Conservation (phyloP, 1,139 yeast species). For the Fermentozyma sake region DNA sequence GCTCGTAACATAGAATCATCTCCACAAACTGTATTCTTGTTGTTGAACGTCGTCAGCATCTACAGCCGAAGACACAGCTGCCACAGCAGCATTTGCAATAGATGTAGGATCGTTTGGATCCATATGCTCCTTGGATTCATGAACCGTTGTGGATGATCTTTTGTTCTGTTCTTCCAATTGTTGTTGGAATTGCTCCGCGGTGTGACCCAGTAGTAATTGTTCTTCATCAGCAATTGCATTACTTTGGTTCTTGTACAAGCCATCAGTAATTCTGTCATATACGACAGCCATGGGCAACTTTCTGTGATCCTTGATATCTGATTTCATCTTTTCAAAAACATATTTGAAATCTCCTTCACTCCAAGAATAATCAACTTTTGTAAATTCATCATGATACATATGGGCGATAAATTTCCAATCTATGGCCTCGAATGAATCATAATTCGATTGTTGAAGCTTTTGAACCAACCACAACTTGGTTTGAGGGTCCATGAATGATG, state of each 20-base stretch:
- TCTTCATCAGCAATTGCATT: conserved; percentile 5
- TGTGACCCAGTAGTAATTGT: conserved; percentile 1
- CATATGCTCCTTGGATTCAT: conserved; percentile 3
- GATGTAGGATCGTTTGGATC: conserved; percentile 22
- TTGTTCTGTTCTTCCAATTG: conserved; percentile 1
- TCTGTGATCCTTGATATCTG: conserved; percentile 26
- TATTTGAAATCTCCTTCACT: conserved; percentile 29
- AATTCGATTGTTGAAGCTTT: conserved; percentile 46
- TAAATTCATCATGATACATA: conserved; percentile 8
- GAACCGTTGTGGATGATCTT: not conserved
- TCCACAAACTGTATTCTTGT: conserved; percentile 35
- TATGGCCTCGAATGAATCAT: conserved; percentile 43
- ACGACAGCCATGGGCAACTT: conserved; percentile 20
- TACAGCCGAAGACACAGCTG: conserved; percentile 29
- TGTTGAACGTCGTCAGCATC: conserved; percentile 25
- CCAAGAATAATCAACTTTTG: conserved; percentile 15
- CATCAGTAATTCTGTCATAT: conserved; percentile 20
- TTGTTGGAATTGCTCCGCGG: conserved; percentile 1
- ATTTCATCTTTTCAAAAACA: conserved; percentile 32
- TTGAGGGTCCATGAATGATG: conserved; percentile 44
- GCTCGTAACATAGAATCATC: conserved; percentile 18
- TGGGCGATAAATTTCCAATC: conserved; percentile 52
- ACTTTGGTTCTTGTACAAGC: conserved; percentile 10
- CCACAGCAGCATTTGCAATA: conserved; percentile 36
- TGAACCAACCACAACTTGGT: conserved; percentile 58